Evolutionary conservation across 805 yeast species (phyloP).

Genomic region (Spathaspora arborariae): DNA sequence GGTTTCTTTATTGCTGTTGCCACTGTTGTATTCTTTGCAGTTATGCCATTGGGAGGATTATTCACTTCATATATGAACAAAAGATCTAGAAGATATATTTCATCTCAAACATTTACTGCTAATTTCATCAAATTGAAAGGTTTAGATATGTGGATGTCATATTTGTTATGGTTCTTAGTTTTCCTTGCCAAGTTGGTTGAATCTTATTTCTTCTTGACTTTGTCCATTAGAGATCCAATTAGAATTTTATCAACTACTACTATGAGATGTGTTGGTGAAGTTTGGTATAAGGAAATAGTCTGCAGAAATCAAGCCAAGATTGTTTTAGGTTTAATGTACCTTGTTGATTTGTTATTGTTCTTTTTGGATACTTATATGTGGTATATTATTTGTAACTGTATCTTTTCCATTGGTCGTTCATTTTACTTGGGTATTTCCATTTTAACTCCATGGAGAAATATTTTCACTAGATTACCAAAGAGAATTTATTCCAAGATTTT

Average conservation of each 20-base stretch:
- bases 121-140: conserved; percentile 78
- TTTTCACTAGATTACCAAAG: conserved; percentile 96
- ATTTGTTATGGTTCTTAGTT: conserved; percentile 83
- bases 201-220: conserved; percentile 87
- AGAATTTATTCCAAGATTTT: conserved; percentile 96
- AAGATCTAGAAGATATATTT: conserved; percentile 80
- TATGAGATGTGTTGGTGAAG: conserved; percentile 96
- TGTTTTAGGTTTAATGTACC: conserved; percentile 87
- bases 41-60: conserved; percentile 96
- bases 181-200: conserved; percentile 86
- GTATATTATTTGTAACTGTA: conserved; percentile 94
- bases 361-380: conserved; percentile 98
- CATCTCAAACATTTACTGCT: conserved; percentile 95
- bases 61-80: conserved; percentile 90
- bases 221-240: conserved; percentile 91
- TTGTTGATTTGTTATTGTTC: conserved; percentile 90
- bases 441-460: conserved; percentile 99
- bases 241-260: conserved; percentile 78
- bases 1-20: conserved; percentile 85
- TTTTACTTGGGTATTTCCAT: conserved; percentile 98
- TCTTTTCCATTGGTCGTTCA: conserved; percentile 95
- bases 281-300: conserved; percentile 71
- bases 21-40: conserved; percentile 79
- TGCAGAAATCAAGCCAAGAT: conserved; percentile 87
- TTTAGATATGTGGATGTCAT: conserved; percentile 94